A percentile compares a stretch with the other conserved stretches of the same genome.
These are phyloP conservation scores for Penicillium fimorum DNA, from an alignment of 495 filamentous ascomycete species.

Conservation along the genomic window DNA sequence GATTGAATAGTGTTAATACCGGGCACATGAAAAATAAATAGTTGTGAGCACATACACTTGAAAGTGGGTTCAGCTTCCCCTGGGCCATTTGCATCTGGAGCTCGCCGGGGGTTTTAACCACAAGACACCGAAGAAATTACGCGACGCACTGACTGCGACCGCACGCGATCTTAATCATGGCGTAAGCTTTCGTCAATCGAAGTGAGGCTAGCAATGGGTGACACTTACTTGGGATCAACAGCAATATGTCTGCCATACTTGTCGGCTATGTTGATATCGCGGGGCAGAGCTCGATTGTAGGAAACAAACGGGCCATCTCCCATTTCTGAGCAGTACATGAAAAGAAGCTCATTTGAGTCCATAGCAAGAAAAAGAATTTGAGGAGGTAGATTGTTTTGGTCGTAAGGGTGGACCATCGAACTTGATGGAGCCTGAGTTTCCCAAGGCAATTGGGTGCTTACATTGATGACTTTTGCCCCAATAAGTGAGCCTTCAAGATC, in stretches of 20 bases:
- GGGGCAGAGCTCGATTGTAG: slow-evolving; percentile 55
- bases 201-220: neutral
- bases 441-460: slow-evolving; percentile 33
- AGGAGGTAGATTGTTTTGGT: slow-evolving; percentile 53
- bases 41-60: slow-evolving; percentile 29
- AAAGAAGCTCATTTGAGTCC: slow-evolving; percentile 65
- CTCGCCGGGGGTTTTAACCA: slow-evolving; percentile 30
- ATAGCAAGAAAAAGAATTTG: slow-evolving; percentile 75
- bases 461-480: slow-evolving; percentile 45
- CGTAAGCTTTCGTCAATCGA: slow-evolving; percentile 13
- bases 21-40: neutral
- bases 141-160: slow-evolving; percentile 62
- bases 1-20: neutral
- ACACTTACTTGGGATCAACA: slow-evolving; percentile 68
- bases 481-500: slow-evolving; percentile 67
- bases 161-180: slow-evolving; percentile 53
- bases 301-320: slow-evolving; percentile 57
- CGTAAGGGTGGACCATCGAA: neutral
- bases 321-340: slow-evolving; percentile 59
- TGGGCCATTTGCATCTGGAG: slow-evolving; percentile 37
- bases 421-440: slow-evolving; percentile 24
- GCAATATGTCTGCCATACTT: slow-evolving; percentile 75
- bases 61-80: slow-evolving; percentile 36
- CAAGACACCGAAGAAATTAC: slow-evolving; percentile 59
- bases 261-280: slow-evolving; percentile 52